Conservation (phyloP, 371 early-diverging fungal species). For the Saksenaea vasiformis region DNA sequence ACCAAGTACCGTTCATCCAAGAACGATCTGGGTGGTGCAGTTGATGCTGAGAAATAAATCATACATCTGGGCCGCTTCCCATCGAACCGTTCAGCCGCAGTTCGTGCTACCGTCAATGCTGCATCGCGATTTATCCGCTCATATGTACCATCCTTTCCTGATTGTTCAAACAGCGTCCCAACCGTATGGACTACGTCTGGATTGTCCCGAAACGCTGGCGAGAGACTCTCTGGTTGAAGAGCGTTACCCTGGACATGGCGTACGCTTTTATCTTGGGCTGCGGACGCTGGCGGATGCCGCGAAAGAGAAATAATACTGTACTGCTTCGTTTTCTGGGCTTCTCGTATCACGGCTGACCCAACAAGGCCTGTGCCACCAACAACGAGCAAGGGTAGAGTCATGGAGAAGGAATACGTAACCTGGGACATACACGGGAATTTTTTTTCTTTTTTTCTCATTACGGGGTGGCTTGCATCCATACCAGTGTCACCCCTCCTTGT, state of each 20-base stretch:
- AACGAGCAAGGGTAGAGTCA: slow-evolving; percentile 14
- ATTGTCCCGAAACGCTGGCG: slow-evolving; percentile 11
- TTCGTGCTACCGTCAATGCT: slow-evolving; percentile 22
- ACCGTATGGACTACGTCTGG: slow-evolving; percentile 29
- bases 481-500: background rate
- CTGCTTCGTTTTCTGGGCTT: slow-evolving; percentile 8
- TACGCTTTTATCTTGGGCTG: slow-evolving; percentile 1
- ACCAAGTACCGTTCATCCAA: slow-evolving; percentile 25
- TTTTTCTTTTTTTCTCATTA: background rate
- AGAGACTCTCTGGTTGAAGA: slow-evolving; percentile 12
- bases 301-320: slow-evolving; percentile 20
- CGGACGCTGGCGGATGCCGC: slow-evolving; percentile 1
- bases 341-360: slow-evolving; percentile 17
- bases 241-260: slow-evolving; percentile 25
- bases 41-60: slow-evolving; percentile 30
- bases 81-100: slow-evolving; percentile 20
- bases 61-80: slow-evolving; percentile 15
- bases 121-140: slow-evolving; percentile 30
- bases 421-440: background rate
- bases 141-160: slow-evolving; percentile 23
- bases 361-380: slow-evolving; percentile 25
- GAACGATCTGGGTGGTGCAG: slow-evolving; percentile 22
- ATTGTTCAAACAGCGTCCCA: slow-evolving; percentile 25
- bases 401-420: background rate
- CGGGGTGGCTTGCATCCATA: background rate